Evolutionary conservation across 768 basidiomycete species (phyloP), one percentile per base, ranked within the genome.

Genomic region (Boletus subparvulus): DNA sequence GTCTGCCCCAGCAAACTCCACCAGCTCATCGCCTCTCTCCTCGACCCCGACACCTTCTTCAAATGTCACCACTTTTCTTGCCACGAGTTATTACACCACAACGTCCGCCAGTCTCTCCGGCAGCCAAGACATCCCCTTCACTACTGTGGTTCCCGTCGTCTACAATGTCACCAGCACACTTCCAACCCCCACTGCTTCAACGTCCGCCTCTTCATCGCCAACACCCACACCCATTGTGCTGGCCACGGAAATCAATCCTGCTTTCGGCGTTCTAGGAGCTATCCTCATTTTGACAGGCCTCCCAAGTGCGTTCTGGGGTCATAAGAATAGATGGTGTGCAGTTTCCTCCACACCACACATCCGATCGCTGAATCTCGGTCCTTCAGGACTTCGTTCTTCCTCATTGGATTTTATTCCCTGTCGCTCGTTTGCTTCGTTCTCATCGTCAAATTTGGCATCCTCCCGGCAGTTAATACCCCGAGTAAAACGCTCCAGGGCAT

Each of bases 291-390:
- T 97, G 47, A 93, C 91, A 10, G 95, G 95, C 46, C 77, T 95
- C 7, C 92, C 93, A 10, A 90, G 91, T 50, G 90, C 91, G 4
- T 92, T 93, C 63, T 87, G 91, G 75, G 95, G 95, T 21, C 93
- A 94, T 76, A 96, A 96, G 80, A 95, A 97, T 71, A 78, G 94
- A 80, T 96, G 95, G 94, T 90, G 66, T 41, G 81, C 76, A 41
- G 11, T 45, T 50, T 54, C 42, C 50, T 49, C 21, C 21, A 19
- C 21, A 26, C 47, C 21, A 11, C 16, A 21, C 37, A 14, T 47
- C 12, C 21, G 17, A 37, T 54, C 61, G 44, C 55, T 58, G 16
- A 61, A 47, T 56, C 46, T 45, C 45, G 47, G 48, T 53, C 65
- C 61, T 61, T 44, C 69, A 93, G 92, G 91, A 90, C 91, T 19